Evolutionary conservation across 805 yeast genomes (phyloP).

Genomic region (Zygoascus biomembranicola): DNA sequence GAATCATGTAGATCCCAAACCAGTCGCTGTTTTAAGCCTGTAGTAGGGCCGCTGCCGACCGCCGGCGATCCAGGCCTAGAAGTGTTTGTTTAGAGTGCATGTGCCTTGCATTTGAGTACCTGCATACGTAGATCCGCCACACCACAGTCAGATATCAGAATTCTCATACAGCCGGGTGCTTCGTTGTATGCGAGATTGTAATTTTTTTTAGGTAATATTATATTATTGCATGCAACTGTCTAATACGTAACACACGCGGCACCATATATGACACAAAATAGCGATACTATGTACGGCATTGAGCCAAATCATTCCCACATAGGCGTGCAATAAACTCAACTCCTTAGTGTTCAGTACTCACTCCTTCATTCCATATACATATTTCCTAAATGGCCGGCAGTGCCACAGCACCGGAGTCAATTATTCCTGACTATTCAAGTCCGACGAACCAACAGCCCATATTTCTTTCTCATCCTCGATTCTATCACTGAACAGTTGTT

Average conservation of each 20-base stretch:
- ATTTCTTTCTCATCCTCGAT: constrained; percentile 81
- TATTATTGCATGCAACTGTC: background rate
- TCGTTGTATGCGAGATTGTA: background rate
- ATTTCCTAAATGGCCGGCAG: no score
- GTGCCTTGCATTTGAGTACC: background rate
- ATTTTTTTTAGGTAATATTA: background rate
- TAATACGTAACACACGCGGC: background rate
- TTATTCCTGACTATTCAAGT: background rate
- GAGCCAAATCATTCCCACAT: no score
- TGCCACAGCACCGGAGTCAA: no score
- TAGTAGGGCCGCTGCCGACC: no score
- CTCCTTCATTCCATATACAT: no score
- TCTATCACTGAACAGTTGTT: constrained; percentile 74
- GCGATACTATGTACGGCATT: no score
- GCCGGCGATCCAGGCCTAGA: no score
- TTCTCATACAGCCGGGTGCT: background rate
- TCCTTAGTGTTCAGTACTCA: no score
- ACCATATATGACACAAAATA: background rate
- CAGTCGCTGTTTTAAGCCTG: no score
- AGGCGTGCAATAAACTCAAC: no score
- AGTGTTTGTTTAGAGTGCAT: background rate
- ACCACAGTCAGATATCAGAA: background rate
- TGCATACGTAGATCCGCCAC: background rate
- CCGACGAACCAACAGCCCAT: constrained; percentile 51
- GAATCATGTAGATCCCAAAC: no score